phyloP scores from a whole-genome alignment of 2,329 filamentous ascomycete genomes.

The Claviceps maximensis region DNA sequence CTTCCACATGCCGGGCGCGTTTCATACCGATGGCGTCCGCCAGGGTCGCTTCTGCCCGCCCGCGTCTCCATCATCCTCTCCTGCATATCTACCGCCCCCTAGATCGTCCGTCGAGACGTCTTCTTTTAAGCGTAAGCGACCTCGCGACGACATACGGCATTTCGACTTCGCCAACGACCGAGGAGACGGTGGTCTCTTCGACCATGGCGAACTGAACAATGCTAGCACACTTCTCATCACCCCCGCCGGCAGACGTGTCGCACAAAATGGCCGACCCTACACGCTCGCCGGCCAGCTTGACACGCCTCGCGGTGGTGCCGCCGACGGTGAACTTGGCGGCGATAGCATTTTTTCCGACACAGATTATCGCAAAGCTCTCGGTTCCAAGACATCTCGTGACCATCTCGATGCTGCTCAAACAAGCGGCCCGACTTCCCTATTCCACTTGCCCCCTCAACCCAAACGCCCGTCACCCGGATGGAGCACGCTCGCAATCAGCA shows the following conservation, averaged over 20 bases:
- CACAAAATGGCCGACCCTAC: constrained; percentile 19
- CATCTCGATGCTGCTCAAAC: constrained; percentile 23
- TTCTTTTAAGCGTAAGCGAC: constrained; percentile 33
- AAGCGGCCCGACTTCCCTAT: constrained; percentile 19
- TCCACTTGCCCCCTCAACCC: constrained; percentile 18
- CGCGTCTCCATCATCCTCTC: constrained; percentile 26
- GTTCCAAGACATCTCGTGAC: constrained; percentile 29
- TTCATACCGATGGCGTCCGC: constrained; percentile 25
- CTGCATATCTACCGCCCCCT: constrained; percentile 22
- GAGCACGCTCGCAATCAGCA: constrained; percentile 45
- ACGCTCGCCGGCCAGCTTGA: constrained; percentile 41
- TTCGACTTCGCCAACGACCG: background rate
- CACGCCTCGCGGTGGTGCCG: constrained; percentile 25
- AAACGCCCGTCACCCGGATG: constrained; percentile 28
- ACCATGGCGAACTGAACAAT: background rate
- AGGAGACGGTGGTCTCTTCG: background rate
- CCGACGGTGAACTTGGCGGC: constrained; percentile 26
- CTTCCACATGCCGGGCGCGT: constrained; percentile 24
- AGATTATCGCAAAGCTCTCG: constrained; percentile 40
- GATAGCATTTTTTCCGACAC: constrained; percentile 45
- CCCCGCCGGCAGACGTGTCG: constrained; percentile 3
- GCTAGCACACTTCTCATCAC: constrained; percentile 3
- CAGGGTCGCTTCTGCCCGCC: constrained; percentile 35
- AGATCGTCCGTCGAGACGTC: constrained; percentile 12
- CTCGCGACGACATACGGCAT: constrained; percentile 13